Evolutionary conservation across 345 rosid genomes (phyloP).

Genomic region (Physaria fendleri): DNA sequence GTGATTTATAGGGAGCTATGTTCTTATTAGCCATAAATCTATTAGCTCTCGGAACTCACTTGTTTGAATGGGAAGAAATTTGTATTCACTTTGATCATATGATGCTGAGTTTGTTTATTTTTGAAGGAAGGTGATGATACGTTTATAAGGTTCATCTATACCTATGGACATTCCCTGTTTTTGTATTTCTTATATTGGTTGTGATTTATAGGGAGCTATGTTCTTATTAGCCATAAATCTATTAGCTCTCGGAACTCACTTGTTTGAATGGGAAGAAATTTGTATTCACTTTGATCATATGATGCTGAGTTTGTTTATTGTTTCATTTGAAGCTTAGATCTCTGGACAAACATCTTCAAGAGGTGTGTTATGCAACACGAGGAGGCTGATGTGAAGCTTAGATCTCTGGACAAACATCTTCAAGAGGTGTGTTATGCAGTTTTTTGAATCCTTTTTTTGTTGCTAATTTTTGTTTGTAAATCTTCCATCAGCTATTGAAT

Average conservation of each 20-base stretch:
- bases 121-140: not conserved
- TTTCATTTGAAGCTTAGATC: slow-evolving; percentile 52
- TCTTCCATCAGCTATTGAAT: not conserved
- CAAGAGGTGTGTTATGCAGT: slow-evolving; percentile 62
- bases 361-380: slow-evolving; percentile 64
- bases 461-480: not conserved
- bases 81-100: not conserved
- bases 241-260: not conserved
- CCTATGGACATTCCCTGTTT: not conserved
- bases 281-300: not conserved
- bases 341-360: slow-evolving; percentile 91
- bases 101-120: not conserved
- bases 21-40: not conserved
- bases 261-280: not conserved
- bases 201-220: not conserved
- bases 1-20: not conserved
- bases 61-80: not conserved
- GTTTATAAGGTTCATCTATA: not conserved
- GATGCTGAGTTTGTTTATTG: not conserved
- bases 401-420: slow-evolving; percentile 82
- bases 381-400: slow-evolving; percentile 80
- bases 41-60: not conserved
- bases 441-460: not conserved
- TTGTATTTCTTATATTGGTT: not conserved
- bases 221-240: not conserved